phyloP scores from a whole-genome alignment of 495 filamentous ascomycete species.

The Wilcoxina mikolae region DNA sequence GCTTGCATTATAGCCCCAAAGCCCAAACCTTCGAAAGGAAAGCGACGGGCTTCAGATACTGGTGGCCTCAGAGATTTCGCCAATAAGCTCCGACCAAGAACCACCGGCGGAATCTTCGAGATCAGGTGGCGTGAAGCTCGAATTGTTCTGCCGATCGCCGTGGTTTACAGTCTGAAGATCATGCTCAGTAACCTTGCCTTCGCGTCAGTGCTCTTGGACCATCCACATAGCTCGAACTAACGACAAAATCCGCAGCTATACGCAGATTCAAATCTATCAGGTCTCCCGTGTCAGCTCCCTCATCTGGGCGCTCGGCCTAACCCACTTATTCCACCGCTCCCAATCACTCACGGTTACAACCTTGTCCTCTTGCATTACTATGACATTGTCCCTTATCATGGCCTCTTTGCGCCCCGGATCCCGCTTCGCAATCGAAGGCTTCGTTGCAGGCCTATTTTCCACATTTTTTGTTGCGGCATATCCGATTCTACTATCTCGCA shows the following conservation, averaged over 20 bases:
- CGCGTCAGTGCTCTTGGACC: slow-evolving; percentile 28
- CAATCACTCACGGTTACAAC: slow-evolving; percentile 34
- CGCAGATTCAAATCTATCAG: slow-evolving; percentile 37
- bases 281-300: slow-evolving; percentile 36
- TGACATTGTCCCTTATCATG: slow-evolving; percentile 36
- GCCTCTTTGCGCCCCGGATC: slow-evolving; percentile 31
- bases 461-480: slow-evolving; percentile 38
- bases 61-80: slow-evolving; percentile 37
- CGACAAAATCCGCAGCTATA: slow-evolving; percentile 28
- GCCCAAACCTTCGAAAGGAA: slow-evolving; percentile 23
- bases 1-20: slow-evolving; percentile 29
- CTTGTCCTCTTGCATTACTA: slow-evolving; percentile 37
- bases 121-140: slow-evolving; percentile 33
- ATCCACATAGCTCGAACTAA: not conserved
- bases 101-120: slow-evolving; percentile 38
- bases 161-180: slow-evolving; percentile 36
- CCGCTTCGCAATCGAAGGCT: slow-evolving; percentile 36
- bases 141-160: slow-evolving; percentile 34
- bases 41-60: slow-evolving; percentile 15
- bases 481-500: slow-evolving; percentile 36
- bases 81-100: not conserved
- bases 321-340: slow-evolving; percentile 31
- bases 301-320: slow-evolving; percentile 34
- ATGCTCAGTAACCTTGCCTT: slow-evolving; percentile 39
- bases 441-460: slow-evolving; percentile 39